A percentile compares a stretch with the other conserved stretches of the same genome.
Conservation (phyloP, 306 rosid species). For the Medicago lupulina region DNA sequence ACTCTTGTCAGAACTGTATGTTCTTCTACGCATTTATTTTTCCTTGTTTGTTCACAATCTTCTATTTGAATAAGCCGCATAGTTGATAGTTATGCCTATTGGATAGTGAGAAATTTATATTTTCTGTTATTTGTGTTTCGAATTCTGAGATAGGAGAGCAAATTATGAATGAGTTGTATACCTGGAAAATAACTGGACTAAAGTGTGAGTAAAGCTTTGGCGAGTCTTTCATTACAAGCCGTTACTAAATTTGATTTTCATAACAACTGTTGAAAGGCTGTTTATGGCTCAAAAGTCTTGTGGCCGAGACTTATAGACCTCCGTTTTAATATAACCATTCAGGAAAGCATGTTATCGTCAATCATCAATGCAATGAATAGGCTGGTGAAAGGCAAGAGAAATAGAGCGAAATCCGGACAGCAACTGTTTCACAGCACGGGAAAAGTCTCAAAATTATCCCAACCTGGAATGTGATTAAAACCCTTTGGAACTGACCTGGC, state of each 20-base stretch:
- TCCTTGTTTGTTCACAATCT: slow-evolving; percentile 7
- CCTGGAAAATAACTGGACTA: neutral
- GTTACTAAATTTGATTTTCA: too few species aligned
- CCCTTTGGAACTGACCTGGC: too few species aligned
- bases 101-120: neutral
- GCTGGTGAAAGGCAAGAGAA: neutral
- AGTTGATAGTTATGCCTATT: too few species aligned
- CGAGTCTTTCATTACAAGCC: neutral
- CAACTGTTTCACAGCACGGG: neutral
- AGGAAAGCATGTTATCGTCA: neutral
- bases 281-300: neutral
- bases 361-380: neutral
- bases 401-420: neutral
- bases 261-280: neutral
- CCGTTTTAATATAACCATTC: neutral
- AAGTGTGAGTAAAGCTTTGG: neutral
- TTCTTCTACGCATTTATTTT: slow-evolving; percentile 13
- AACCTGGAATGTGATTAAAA: too few species aligned
- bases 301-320: neutral
- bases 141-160: neutral
- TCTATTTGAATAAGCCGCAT: neutral
- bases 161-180: neutral
- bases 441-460: too few species aligned
- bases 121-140: neutral
- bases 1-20: slow-evolving; percentile 77